Conservation (phyloP, 148 eudicot genomes). For the Nyssa sinensis region DNA sequence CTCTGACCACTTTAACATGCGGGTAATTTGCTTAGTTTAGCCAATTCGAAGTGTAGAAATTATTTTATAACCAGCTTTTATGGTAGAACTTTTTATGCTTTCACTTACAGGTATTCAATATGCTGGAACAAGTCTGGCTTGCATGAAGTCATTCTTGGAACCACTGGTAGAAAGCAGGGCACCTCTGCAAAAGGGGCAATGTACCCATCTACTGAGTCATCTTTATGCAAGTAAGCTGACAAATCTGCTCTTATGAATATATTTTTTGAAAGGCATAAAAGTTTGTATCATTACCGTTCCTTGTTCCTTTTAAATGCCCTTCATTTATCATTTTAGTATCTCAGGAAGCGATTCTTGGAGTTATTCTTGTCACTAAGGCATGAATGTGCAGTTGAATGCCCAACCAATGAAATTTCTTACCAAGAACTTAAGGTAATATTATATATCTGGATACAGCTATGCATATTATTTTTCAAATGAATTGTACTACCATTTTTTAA, state of each 20-base stretch:
- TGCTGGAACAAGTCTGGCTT: slow-evolving; percentile 80
- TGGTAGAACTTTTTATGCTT: slow-evolving; percentile 12
- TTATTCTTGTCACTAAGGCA: slow-evolving; percentile 55
- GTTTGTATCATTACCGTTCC: not conserved
- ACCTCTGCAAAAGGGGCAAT: slow-evolving; percentile 88
- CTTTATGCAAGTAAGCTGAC: slow-evolving; percentile 79
- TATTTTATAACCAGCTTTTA: not conserved
- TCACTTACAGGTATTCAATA: slow-evolving; percentile 61
- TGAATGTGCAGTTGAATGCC: slow-evolving; percentile 21
- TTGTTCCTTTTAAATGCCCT: too few species aligned
- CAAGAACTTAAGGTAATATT: slow-evolving; percentile 69
- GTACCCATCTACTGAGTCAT: slow-evolving; percentile 74
- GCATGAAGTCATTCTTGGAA: slow-evolving; percentile 90
- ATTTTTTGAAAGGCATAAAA: not conserved
- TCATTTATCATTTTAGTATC: slow-evolving; percentile 6
- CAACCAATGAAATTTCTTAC: slow-evolving; percentile 37
- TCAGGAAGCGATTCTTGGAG: slow-evolving; percentile 79
- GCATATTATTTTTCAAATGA: not conserved
- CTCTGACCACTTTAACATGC: slow-evolving; percentile 76
- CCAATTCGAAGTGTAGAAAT: slow-evolving; percentile 1
- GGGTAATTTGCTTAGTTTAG: slow-evolving; percentile 46
- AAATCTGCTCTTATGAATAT: not conserved
- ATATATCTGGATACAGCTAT: not conserved
- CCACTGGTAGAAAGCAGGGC: slow-evolving; percentile 95
- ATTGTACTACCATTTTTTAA: not conserved